A percentile compares a stretch with the other conserved stretches of the same genome.
Conservation (phyloP, 2,329 filamentous ascomycete species). For the Boeremia exigua region DNA sequence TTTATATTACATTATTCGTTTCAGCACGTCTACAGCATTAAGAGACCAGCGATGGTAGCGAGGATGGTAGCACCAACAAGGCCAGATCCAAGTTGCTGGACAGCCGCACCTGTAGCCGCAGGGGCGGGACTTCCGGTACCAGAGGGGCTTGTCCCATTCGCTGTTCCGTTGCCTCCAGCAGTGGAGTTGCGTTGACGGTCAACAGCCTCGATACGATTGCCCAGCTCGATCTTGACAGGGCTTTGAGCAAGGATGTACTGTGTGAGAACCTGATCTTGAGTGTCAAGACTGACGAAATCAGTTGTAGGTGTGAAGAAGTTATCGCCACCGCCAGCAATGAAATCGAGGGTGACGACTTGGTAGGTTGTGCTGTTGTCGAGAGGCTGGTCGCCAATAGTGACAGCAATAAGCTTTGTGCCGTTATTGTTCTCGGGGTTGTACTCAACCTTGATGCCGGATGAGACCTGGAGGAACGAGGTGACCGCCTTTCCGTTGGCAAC, state of each 20-base stretch:
- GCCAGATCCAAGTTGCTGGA: conserved; percentile 8
- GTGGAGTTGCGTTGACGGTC: conserved; percentile 25
- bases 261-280: conserved; percentile 61
- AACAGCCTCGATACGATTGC: conserved; percentile 54
- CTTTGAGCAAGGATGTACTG: conserved; percentile 57
- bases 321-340: conserved; percentile 65
- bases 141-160: conserved; percentile 26
- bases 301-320: conserved; percentile 59
- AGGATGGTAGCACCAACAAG: conserved; percentile 16
- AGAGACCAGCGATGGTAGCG: conserved; percentile 17
- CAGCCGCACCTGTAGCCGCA: conserved; percentile 21
- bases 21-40: conserved; percentile 18
- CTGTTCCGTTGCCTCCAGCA: conserved; percentile 21
- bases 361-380: conserved; percentile 60
- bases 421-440: conserved; percentile 61
- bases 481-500: conserved; percentile 60
- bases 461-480: conserved; percentile 67
- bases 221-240: conserved; percentile 59
- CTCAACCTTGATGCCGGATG: conserved; percentile 61
- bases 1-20: background rate
- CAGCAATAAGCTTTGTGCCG: conserved; percentile 60
- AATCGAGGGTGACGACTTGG: conserved; percentile 67
- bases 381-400: conserved; percentile 58
- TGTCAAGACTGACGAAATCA: conserved; percentile 58
- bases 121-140: conserved; percentile 15